Base-by-base conservation (phyloP, 2,329 filamentous ascomycete species). In the Cladophialophora immunda region DNA sequence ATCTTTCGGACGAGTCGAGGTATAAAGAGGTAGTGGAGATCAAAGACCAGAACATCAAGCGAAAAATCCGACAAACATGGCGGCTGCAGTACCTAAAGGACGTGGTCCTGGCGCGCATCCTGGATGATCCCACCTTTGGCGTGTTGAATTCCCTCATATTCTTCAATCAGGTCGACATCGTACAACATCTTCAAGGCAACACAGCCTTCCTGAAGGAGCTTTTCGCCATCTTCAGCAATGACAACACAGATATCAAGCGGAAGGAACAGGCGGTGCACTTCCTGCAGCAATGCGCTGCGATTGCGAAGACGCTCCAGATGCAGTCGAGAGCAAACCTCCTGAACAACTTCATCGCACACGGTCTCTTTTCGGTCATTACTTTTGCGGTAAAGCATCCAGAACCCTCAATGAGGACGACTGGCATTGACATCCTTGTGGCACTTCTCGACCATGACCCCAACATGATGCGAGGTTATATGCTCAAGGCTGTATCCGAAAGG, bases 161-260 rank as follows among this genome's bases (percentile, higher is more conserved):
- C 82, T 99, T 97, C 85, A 95, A 98, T 81, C 95, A 99, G 81
- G 94, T 98, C 73, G 95, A 98, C 76, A 97, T 99, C 76, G 91
- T 99, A 58, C 92, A 94, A 75, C 92, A 98, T 79, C 85, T 99
- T n/a, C 94, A 97, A 78, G 85, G 85, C 29, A 97, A 97, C 74
- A 83, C 83, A 0, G 80, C 81, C 1, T 97, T 97, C 75, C 82
- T 98, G 30, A 89, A 89, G 71, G 92, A 97, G 69, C 85, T 98
- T 3, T 99, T 98, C 77, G 86, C 87, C 62, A 93, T 98, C 69
- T 97, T 98, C 75, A 87, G 85, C 22, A 82, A 88, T 0, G 83
- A 88, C 27, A 87, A 89, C 67, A 77, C 79, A 60, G 88, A 92
- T 58, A 82, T 86, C 60, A 88, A 88, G 75, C 89, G 91, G 67